Evolutionary conservation across 2,329 filamentous ascomycete species (phyloP).

Genomic region (Aureobasidium sp.): DNA sequence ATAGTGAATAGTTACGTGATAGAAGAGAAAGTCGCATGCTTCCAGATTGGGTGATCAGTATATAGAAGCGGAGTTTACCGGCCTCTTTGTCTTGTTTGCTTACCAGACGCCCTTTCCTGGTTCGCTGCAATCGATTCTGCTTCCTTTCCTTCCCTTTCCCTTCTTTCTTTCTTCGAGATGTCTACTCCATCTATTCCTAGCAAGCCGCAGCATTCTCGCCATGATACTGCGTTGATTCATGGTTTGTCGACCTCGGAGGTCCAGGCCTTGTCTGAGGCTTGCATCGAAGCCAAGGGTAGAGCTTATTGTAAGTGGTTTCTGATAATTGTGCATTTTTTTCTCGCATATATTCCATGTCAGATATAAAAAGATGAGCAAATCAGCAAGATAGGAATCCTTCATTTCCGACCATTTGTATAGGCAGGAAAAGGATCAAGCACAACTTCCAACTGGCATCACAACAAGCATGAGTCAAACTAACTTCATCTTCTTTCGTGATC

Average conservation of each 20-base stretch:
- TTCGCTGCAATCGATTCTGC: no score
- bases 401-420: not conserved
- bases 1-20: no score
- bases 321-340: not conserved
- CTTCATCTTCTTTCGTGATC: not conserved
- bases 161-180: not conserved
- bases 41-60: no score
- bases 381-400: not conserved
- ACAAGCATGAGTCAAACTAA: no score
- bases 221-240: constrained; percentile 38
- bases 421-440: not conserved
- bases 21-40: no score
- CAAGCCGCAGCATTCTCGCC: constrained; percentile 31
- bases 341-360: not conserved
- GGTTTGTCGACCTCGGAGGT: constrained; percentile 59
- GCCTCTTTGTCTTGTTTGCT: no score
- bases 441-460: no score
- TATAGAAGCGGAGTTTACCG: no score
- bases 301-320: constrained; percentile 63
- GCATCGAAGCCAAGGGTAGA: constrained; percentile 63
- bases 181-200: constrained; percentile 17
- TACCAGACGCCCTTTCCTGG: no score
- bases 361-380: not conserved
- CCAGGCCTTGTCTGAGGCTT: constrained; percentile 53
- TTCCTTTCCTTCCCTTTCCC: not conserved